Evolutionary conservation across 805 yeast species (phyloP).

Genomic region (Yarrowia sp.): DNA sequence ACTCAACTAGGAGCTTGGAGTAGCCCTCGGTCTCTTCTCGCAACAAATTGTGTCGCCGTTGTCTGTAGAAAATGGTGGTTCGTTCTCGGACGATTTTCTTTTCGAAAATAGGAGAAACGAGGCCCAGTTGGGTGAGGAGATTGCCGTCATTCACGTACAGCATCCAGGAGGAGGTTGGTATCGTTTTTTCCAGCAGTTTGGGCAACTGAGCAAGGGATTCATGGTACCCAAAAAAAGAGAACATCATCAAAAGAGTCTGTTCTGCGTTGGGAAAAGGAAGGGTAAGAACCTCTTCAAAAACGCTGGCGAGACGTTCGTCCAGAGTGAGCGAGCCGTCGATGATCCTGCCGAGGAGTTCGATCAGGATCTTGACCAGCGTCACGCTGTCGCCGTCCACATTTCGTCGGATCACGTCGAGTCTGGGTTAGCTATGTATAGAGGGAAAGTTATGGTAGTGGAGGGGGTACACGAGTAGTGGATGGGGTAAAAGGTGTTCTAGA

Average conservation of each 20-base stretch:
- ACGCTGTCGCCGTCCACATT: not conserved
- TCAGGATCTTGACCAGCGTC: not conserved
- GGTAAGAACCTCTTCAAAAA: not conserved
- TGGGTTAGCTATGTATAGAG: slow-evolving; percentile 1
- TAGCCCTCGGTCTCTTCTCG: slow-evolving; percentile 79
- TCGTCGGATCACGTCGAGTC: slow-evolving; percentile 12
- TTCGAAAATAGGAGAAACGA: slow-evolving; percentile 38
- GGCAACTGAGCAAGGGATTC: slow-evolving; percentile 28
- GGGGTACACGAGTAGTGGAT: not conserved
- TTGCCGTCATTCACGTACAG: slow-evolving; percentile 33
- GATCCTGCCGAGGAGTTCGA: not conserved
- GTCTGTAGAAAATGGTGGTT: slow-evolving; percentile 45
- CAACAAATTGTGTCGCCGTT: slow-evolving; percentile 60
- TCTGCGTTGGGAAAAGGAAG: slow-evolving; percentile 15
- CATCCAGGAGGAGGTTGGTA: slow-evolving; percentile 31
- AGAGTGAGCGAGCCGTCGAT: not conserved
- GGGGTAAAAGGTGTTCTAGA: not conserved
- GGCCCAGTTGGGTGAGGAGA: slow-evolving; percentile 30
- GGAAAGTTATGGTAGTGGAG: not conserved
- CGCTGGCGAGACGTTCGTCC: not conserved
- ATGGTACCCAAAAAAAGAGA: not conserved
- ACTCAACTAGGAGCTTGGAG: slow-evolving; percentile 54
- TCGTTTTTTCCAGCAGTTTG: slow-evolving; percentile 26
- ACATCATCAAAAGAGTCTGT: slow-evolving; percentile 7
- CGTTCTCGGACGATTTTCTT: slow-evolving; percentile 43